These are phyloP conservation scores for Wickerhamomyces ciferrii DNA, from an alignment of 805 yeast species.

Conservation along the genomic window DNA sequence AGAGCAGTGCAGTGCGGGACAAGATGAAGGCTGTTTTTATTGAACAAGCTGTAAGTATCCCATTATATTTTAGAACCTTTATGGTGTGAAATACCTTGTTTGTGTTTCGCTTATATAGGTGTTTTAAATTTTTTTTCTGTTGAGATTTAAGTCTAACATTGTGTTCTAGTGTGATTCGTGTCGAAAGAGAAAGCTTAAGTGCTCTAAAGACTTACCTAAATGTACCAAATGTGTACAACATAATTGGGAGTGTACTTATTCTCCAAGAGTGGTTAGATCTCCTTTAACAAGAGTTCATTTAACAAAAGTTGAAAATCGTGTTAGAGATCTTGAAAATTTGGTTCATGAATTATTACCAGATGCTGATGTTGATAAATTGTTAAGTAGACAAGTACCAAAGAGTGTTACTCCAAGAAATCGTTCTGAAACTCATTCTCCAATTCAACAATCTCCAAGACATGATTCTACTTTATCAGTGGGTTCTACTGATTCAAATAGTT, in stretches of 20 bases:
- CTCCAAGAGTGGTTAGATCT: constrained; percentile 73
- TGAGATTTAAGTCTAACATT: not conserved
- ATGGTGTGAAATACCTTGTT: not conserved
- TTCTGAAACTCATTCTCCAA: constrained; percentile 6
- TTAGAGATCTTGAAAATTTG: constrained; percentile 39
- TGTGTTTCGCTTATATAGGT: not conserved
- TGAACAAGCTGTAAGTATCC: constrained; percentile 5
- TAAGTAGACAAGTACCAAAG: constrained; percentile 15
- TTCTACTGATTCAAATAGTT: constrained; percentile 7
- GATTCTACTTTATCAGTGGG: constrained; percentile 3
- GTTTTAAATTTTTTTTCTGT: not conserved
- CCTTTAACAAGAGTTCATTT: constrained; percentile 80
- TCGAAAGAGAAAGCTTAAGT: constrained; percentile 70
- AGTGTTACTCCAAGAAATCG: constrained; percentile 2
- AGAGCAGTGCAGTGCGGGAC: not conserved
- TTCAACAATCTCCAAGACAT: not conserved
- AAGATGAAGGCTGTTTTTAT: constrained; percentile 5
- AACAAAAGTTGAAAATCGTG: constrained; percentile 65
- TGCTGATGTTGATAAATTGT: constrained; percentile 36
- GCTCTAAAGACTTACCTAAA: constrained; percentile 73
- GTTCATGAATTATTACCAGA: constrained; percentile 39
- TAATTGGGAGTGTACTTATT: constrained; percentile 69
- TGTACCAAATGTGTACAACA: constrained; percentile 73
- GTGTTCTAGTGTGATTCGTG: constrained; percentile 65
- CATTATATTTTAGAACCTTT: not conserved